Percentiles rank a stretch among this genome's conserved stretches.
These are phyloP conservation scores for Backusella luteola DNA, from an alignment of 192 early-diverging fungal genomes.

Conservation along the genomic window DNA sequence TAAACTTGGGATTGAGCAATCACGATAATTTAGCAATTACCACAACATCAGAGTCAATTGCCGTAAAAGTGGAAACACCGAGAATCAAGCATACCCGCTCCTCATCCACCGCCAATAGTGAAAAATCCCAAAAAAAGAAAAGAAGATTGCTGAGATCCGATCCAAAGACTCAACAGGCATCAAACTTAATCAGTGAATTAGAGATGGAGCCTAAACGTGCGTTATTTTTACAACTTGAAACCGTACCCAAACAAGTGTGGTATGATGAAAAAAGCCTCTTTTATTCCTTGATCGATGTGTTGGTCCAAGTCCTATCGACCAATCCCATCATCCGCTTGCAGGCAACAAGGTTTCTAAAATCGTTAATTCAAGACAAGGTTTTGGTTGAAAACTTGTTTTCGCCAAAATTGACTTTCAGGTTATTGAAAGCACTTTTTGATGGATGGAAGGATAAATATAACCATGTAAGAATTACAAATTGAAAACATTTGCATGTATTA, in stretches of 20 bases:
- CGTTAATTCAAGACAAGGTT: conserved; percentile 1
- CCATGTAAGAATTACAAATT: background rate
- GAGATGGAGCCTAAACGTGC: background rate
- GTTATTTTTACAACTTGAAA: background rate
- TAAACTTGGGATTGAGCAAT: background rate
- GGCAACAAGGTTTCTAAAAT: background rate
- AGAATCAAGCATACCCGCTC: background rate
- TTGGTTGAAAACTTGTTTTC: background rate
- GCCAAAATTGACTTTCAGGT: background rate
- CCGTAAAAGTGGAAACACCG: background rate
- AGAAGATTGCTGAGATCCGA: background rate
- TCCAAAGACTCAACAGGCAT: background rate
- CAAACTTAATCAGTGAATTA: background rate
- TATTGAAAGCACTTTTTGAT: background rate
- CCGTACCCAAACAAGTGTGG: background rate
- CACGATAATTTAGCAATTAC: background rate
- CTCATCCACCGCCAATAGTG: background rate
- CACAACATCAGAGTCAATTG: background rate
- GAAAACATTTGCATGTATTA: background rate
- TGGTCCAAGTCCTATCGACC: background rate
- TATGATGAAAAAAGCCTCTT: background rate
- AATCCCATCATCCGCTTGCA: background rate
- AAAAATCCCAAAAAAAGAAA: background rate
- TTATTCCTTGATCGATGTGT: background rate
- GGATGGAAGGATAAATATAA: background rate